phyloP scores from a whole-genome alignment of 192 early-diverging fungal species.

The Podila epicladia region DNA sequence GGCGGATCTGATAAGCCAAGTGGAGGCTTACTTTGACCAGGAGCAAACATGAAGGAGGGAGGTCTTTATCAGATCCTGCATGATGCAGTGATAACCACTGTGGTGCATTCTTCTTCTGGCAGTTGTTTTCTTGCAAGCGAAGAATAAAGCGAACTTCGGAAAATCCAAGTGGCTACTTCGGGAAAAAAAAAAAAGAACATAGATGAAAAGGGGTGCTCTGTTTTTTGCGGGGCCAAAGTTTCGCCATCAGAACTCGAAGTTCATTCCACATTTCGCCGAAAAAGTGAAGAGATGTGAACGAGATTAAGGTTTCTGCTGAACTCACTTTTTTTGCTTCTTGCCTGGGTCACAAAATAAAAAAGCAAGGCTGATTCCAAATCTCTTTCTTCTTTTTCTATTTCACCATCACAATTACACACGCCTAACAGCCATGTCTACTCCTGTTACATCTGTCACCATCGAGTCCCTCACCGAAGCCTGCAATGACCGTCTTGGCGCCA shows the following conservation, averaged over 20 bases:
- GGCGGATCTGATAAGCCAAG: conserved; percentile 46
- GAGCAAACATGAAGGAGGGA: neutral
- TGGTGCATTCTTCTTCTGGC: neutral
- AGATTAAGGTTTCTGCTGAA: neutral
- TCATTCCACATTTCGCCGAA: conserved; percentile 1
- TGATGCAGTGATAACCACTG: neutral
- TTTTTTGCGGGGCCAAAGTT: neutral
- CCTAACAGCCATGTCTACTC: conserved; percentile 19
- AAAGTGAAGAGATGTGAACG: neutral
- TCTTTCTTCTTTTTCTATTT: neutral
- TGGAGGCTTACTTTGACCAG: conserved; percentile 48
- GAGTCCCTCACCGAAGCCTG: conserved; percentile 47
- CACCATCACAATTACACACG: neutral
- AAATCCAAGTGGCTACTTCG: no score
- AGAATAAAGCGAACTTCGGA: no score
- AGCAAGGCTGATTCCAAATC: neutral
- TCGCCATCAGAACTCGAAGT: neutral
- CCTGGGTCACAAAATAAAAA: no score
- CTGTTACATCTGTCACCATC: conserved; percentile 41
- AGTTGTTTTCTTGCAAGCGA: no score
- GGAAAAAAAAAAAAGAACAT: neutral
- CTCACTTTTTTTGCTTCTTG: neutral
- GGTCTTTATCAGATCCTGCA: neutral
- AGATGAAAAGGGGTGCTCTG: neutral
- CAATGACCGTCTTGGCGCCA: conserved; percentile 29